A percentile compares a stretch with the other conserved stretches of the same genome.
These are phyloP conservation scores for Acer campestre DNA, from an alignment of 345 rosid genomes.

Conservation along the genomic window DNA sequence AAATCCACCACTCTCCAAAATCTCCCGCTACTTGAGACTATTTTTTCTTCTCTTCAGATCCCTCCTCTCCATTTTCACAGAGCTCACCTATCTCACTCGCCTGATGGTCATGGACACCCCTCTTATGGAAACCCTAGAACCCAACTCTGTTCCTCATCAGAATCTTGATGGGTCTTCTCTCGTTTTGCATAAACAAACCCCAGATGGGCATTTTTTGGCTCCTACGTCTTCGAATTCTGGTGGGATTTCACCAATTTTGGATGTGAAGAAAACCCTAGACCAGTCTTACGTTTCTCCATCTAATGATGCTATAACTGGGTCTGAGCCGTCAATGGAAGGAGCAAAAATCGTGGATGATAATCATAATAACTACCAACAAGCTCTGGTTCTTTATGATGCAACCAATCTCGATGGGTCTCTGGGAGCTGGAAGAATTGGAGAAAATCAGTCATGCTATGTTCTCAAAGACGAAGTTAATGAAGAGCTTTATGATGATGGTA, in stretches of 20 bases:
- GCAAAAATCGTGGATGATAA: not conserved
- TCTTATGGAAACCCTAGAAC: constrained; percentile 3
- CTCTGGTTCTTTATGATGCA: not conserved
- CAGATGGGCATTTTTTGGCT: not conserved
- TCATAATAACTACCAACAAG: not conserved
- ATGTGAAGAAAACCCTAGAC: not conserved
- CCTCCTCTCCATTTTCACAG: not conserved
- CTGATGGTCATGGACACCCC: constrained; percentile 3
- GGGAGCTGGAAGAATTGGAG: not conserved
- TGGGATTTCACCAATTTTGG: not conserved
- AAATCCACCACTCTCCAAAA: not conserved
- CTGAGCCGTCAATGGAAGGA: not conserved
- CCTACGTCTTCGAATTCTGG: not conserved
- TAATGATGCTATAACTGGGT: too few relatives aligned
- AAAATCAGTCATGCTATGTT: not conserved
- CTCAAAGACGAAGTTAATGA: not conserved
- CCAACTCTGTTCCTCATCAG: not conserved
- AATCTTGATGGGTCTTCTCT: not conserved
- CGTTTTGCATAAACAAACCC: not conserved
- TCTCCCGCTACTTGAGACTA: not conserved
- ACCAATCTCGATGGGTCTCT: not conserved
- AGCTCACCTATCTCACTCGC: not conserved
- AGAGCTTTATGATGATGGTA: not conserved
- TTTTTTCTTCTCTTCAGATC: not conserved
- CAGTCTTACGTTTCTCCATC: not conserved